Evolutionary conservation across 345 rosid genomes (phyloP).

Genomic region (Durio zibethinus): DNA sequence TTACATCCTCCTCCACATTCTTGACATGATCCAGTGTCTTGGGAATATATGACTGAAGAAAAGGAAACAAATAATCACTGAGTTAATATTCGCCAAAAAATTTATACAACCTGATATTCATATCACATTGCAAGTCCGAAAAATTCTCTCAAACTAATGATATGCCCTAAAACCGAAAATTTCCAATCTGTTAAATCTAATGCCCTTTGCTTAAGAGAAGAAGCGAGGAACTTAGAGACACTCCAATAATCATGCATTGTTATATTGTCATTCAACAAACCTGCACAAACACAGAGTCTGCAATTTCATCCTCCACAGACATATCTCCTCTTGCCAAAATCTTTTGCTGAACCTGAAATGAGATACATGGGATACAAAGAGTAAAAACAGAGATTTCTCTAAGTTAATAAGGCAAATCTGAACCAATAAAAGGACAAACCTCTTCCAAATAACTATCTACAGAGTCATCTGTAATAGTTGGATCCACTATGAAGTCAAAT

Average conservation of each 20-base stretch:
- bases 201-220: neutral
- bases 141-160: no score
- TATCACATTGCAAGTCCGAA: no score
- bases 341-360: constrained; percentile 67
- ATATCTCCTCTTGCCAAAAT: constrained; percentile 62
- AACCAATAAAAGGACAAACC: constrained; percentile 34
- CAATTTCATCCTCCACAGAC: constrained; percentile 84
- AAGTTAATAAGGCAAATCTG: neutral
- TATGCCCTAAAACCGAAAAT: no score
- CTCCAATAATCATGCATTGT: neutral
- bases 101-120: no score
- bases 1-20: constrained; percentile 73
- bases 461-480: constrained; percentile 70
- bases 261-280: constrained; percentile 34
- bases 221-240: neutral
- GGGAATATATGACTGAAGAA: constrained; percentile 70
- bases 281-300: constrained; percentile 90
- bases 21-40: constrained; percentile 77
- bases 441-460: constrained; percentile 84
- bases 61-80: neutral
- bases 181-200: neutral
- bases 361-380: neutral
- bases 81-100: no score
- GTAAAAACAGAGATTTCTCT: neutral
- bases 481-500: constrained; percentile 92